Evolutionary conservation across 2,329 filamentous ascomycete species (phyloP), one percentile per base, ranked within the genome.

Genomic region (Nothophoma quercina): DNA sequence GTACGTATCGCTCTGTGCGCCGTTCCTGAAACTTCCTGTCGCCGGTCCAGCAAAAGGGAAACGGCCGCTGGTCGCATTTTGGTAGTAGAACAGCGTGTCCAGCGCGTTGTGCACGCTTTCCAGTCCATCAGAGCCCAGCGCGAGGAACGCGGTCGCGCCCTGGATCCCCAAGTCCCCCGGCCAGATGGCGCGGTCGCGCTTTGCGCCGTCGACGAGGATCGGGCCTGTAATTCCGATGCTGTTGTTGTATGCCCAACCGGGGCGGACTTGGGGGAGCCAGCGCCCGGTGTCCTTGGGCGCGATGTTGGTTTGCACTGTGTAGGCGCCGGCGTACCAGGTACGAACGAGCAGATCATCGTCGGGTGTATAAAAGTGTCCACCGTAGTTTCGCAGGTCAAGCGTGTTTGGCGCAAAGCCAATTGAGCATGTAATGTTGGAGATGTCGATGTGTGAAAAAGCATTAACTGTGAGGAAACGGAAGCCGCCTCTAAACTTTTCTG

Each of bases 291-390:
- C 62, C 16, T 58, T 63, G 1, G 72, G 72, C 2, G 70, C 71
- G 7, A 63, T 63, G 32, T 74, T 74, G 4, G 72, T 74, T 29
- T 76, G 74, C 10, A 74, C 48, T 1, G 73, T 77, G 51, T 75
- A 76, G 16, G 72, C 74, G 13, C 73, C 82, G 34, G 77, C 78
- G 56, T 85, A 85, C 82, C 83, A 85, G 45, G 83, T 81, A 6
- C 77, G 75, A 63, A 85, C 85, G 41, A 86, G 74, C 7, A 82
- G 64, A 26, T 81, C 75, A 22, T 64, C 59, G 16, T 48, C n/a
- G 7, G 35, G 15, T 10, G 44, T 48, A 6, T 48, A 34, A 8
- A 48, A 48, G 33, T 83, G 83, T 7, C 81, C 81, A 32, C 78
- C 76, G 47, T 83, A 84, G 10, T 79, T 79, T 34, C 75, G 74